A percentile compares a stretch with the other conserved stretches of the same genome.
These are phyloP conservation scores for Gamarada debralockiae DNA, from an alignment of 495 filamentous ascomycete genomes.

Conservation along the genomic window DNA sequence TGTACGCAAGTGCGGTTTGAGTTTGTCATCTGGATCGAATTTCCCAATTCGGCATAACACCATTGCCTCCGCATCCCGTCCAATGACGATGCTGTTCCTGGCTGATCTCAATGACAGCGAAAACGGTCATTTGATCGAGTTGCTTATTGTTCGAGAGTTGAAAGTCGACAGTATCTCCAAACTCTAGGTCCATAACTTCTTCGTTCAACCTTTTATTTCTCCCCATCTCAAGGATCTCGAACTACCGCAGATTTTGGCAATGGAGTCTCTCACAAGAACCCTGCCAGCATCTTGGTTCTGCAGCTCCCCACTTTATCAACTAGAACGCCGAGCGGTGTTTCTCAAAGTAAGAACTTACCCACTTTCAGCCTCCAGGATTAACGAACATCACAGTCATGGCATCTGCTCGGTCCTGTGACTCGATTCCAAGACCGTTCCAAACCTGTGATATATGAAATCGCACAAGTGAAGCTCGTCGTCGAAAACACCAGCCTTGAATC, in stretches of 20 bases:
- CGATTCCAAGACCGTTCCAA: slow-evolving; percentile 43
- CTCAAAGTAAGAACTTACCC: slow-evolving; percentile 41
- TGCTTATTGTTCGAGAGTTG: too few species aligned
- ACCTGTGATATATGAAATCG: slow-evolving; percentile 50
- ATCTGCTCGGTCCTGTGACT: slow-evolving; percentile 58
- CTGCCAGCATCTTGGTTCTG: slow-evolving; percentile 41
- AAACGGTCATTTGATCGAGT: background rate
- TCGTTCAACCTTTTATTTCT: too few species aligned
- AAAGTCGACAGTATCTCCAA: too few species aligned
- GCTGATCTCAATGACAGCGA: background rate
- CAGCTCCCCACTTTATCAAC: slow-evolving; percentile 36
- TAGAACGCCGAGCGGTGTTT: slow-evolving; percentile 54
- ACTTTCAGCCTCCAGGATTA: background rate
- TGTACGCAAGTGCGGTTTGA: background rate
- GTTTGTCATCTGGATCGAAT: slow-evolving; percentile 24
- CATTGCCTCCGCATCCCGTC: slow-evolving; percentile 2
- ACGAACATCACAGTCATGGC: slow-evolving; percentile 46
- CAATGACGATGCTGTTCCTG: background rate
- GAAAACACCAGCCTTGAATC: slow-evolving; percentile 32
- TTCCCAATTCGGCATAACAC: slow-evolving; percentile 14
- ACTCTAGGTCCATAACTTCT: too few species aligned
- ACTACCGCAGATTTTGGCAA: background rate
- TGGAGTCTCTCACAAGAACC: slow-evolving; percentile 26
- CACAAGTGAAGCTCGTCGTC: slow-evolving; percentile 46
- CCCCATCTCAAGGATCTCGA: too few species aligned